These are phyloP conservation scores for Raphidocelis subcapitata DNA, from an alignment of 139 green algal species.

Conservation along the genomic window DNA sequence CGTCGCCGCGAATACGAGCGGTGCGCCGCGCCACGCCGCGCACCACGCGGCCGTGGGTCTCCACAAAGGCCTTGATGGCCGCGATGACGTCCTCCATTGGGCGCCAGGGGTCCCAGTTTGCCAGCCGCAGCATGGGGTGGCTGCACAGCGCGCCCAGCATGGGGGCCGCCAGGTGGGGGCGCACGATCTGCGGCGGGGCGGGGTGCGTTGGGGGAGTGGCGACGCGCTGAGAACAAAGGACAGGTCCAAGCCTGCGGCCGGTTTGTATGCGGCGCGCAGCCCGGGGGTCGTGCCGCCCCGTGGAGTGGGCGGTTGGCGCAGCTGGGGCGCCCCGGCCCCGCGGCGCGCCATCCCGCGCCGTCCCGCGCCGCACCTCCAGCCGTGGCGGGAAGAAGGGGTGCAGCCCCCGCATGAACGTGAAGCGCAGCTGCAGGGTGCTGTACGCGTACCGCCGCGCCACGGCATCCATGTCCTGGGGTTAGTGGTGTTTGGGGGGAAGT, in stretches of 20 bases:
- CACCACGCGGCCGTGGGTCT: constrained; percentile 37
- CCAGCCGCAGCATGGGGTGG: constrained; percentile 67
- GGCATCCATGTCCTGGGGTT: constrained; percentile 56
- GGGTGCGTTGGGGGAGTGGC: too few relatives aligned
- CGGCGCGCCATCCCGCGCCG: too few relatives aligned
- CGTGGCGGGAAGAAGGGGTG: constrained; percentile 85
- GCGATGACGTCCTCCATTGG: constrained; percentile 43
- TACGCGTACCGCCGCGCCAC: constrained; percentile 48
- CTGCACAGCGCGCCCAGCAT: constrained; percentile 50
- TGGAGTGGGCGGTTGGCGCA: too few relatives aligned
- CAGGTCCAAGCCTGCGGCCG: too few relatives aligned
- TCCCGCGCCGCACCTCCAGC: constrained; percentile 62
- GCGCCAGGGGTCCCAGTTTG: constrained; percentile 72
- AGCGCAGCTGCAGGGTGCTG: constrained; percentile 57
- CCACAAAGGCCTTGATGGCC: constrained; percentile 65
- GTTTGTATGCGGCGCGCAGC: too few relatives aligned
- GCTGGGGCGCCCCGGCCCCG: too few relatives aligned
- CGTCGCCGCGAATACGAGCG: too few relatives aligned
- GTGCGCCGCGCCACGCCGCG: too few relatives aligned
- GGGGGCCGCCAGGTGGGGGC: constrained; percentile 46
- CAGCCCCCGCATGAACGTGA: constrained; percentile 82
- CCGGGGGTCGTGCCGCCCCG: too few relatives aligned
- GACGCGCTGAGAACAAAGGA: too few relatives aligned
- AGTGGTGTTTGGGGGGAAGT: not conserved
- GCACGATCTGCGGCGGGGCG: constrained; percentile 45